A percentile compares a stretch with the other conserved stretches of the same genome.
These are phyloP conservation scores for Nothophytophthora sp. DNA, from an alignment of 352 stramenopile genomes.

Conservation along the genomic window DNA sequence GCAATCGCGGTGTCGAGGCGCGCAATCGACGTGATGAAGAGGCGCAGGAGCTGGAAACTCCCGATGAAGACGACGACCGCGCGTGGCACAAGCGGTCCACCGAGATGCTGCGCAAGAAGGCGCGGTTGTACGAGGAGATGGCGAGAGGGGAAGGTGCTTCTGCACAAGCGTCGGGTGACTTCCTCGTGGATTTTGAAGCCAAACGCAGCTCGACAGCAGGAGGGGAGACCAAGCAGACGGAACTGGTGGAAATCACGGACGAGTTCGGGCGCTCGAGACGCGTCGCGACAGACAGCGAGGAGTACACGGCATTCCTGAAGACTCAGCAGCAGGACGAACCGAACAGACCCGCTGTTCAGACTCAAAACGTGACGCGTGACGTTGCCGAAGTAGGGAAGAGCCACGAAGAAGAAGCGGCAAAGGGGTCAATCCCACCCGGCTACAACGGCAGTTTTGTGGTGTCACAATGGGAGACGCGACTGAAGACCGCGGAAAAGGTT, in stretches of 20 bases:
- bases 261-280: slow-evolving; percentile 51
- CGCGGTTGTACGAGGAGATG: slow-evolving; percentile 79
- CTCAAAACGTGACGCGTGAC: too few species aligned
- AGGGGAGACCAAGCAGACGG: neutral
- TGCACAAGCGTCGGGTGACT: slow-evolving; percentile 37
- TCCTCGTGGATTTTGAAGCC: slow-evolving; percentile 68
- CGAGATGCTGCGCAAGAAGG: slow-evolving; percentile 68
- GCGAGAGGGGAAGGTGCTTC: slow-evolving; percentile 24
- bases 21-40: slow-evolving; percentile 57
- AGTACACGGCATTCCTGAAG: slow-evolving; percentile 27
- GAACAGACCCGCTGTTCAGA: too few species aligned
- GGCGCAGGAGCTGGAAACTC: slow-evolving; percentile 34
- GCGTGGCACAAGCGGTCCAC: slow-evolving; percentile 59
- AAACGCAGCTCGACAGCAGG: slow-evolving; percentile 29
- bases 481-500: slow-evolving; percentile 62
- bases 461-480: slow-evolving; percentile 80
- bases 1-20: slow-evolving; percentile 65
- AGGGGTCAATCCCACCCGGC: too few species aligned
- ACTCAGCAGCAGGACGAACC: slow-evolving; percentile 18
- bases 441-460: slow-evolving; percentile 63
- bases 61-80: slow-evolving; percentile 63
- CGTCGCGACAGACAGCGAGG: slow-evolving; percentile 40
- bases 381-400: neutral
- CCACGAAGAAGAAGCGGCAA: slow-evolving; percentile 6
- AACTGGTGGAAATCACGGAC: slow-evolving; percentile 45